A percentile compares a stretch with the other conserved stretches of the same genome.
Conservation (phyloP, 495 filamentous ascomycete genomes). For the Penicillium chermesinum region DNA sequence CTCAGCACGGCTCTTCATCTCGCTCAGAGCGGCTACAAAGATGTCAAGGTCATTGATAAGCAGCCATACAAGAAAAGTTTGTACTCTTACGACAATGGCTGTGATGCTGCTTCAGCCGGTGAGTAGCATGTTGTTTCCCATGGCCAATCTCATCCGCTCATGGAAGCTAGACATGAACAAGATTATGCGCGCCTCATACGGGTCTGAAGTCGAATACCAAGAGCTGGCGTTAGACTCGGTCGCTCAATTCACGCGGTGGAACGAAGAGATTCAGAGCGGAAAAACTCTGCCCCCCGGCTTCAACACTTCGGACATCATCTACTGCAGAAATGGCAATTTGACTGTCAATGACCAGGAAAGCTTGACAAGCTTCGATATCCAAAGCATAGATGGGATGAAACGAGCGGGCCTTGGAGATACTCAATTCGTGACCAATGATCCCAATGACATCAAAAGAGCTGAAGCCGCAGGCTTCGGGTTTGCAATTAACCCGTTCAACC, state of each 20-base stretch:
- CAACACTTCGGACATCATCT: constrained; percentile 23
- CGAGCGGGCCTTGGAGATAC: constrained; percentile 25
- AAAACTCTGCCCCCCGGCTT: constrained; percentile 29
- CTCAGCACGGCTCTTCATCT: constrained; percentile 38
- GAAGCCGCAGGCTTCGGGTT: constrained; percentile 21
- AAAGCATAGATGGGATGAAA: constrained; percentile 21
- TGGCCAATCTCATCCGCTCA: not conserved
- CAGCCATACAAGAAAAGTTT: constrained; percentile 32
- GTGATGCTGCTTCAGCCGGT: constrained; percentile 31
- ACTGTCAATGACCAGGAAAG: constrained; percentile 9
- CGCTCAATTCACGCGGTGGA: constrained; percentile 37
- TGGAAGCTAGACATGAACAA: constrained; percentile 28
- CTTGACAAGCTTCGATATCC: constrained; percentile 19
- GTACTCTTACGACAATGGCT: constrained; percentile 26
- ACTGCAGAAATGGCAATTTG: constrained; percentile 27
- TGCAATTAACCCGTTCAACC: constrained; percentile 27
- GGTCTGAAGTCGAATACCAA: constrained; percentile 36
- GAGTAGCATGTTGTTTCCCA: not conserved
- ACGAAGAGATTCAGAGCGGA: constrained; percentile 23
- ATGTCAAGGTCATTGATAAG: constrained; percentile 40
- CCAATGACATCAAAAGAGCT: constrained; percentile 25
- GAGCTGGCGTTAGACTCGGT: constrained; percentile 37
- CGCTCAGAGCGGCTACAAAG: constrained; percentile 31
- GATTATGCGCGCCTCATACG: constrained; percentile 40
- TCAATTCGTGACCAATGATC: constrained; percentile 23